phyloP scores from a whole-genome alignment of 225 moss, liverwort and hornwort genomes.

The Lunularia cruciata region DNA sequence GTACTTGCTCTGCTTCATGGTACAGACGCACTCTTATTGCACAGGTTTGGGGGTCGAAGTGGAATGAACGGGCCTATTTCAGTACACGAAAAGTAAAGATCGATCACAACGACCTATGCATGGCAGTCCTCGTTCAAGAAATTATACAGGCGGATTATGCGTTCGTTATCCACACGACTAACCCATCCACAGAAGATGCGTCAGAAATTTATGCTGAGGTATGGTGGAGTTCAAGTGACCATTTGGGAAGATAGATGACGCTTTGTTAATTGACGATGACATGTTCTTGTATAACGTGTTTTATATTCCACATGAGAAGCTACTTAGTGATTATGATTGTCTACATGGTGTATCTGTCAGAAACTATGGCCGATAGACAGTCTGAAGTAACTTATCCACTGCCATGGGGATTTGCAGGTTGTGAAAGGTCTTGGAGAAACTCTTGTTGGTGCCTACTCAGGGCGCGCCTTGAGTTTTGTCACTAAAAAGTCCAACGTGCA shows the following conservation, averaged over 20 bases:
- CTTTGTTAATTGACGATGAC: no score
- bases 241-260: no score
- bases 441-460: constrained; percentile 93
- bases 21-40: background rate
- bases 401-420: no score
- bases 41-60: constrained; percentile 97
- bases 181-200: constrained; percentile 72
- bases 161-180: constrained; percentile 88
- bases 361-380: no score
- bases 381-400: no score
- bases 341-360: no score
- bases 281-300: no score
- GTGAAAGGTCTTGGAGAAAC: constrained; percentile 97
- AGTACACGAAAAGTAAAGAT: constrained; percentile 91
- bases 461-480: constrained; percentile 87
- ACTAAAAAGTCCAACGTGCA: constrained; percentile 70
- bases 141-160: constrained; percentile 92
- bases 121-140: constrained; percentile 96
- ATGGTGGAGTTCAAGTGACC: no score
- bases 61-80: constrained; percentile 98
- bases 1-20: background rate
- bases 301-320: no score
- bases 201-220: constrained; percentile 96
- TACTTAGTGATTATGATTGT: no score
- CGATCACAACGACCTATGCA: constrained; percentile 84